phyloP scores from a whole-genome alignment of 495 filamentous ascomycete genomes.

The Aspergillus cavernicola region DNA sequence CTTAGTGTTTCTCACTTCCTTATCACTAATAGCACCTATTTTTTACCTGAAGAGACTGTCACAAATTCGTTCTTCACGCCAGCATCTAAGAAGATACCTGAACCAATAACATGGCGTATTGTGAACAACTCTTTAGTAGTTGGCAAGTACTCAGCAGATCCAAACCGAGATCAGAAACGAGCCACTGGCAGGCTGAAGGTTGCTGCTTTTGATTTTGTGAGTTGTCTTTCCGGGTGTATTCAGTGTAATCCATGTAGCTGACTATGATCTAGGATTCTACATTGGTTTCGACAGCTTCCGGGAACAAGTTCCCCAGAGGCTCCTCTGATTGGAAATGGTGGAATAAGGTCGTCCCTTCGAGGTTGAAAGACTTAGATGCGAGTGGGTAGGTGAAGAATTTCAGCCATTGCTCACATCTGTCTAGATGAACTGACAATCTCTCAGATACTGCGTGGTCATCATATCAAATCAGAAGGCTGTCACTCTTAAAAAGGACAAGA shows the following conservation, averaged over 20 bases:
- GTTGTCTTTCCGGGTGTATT: constrained; percentile 21
- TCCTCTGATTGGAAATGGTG: constrained; percentile 94
- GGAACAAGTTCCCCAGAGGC: constrained; percentile 69
- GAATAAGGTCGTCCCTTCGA: constrained; percentile 64
- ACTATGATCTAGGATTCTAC: constrained; percentile 70
- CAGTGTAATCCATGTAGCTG: neutral
- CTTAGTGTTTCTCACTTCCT: neutral
- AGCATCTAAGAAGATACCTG: constrained; percentile 76
- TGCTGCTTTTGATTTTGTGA: constrained; percentile 87
- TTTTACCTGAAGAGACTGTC: constrained; percentile 48
- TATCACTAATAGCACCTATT: neutral
- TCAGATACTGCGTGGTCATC: constrained; percentile 73
- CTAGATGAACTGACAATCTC: constrained; percentile 1
- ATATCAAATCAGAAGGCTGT: constrained; percentile 88
- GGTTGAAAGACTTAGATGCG: constrained; percentile 59
- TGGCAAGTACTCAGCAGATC: constrained; percentile 60
- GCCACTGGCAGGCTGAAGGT: constrained; percentile 54
- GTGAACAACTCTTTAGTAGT: constrained; percentile 68
- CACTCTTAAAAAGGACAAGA: constrained; percentile 66
- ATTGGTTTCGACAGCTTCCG: constrained; percentile 72
- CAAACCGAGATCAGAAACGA: constrained; percentile 12
- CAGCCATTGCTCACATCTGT: neutral
- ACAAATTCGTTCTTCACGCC: constrained; percentile 89
- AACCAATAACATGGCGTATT: constrained; percentile 69
- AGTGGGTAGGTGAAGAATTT: constrained; percentile 55